These are phyloP conservation scores for Phytopythium aichiense DNA, from an alignment of 352 stramenopile genomes.

Conservation along the genomic window DNA sequence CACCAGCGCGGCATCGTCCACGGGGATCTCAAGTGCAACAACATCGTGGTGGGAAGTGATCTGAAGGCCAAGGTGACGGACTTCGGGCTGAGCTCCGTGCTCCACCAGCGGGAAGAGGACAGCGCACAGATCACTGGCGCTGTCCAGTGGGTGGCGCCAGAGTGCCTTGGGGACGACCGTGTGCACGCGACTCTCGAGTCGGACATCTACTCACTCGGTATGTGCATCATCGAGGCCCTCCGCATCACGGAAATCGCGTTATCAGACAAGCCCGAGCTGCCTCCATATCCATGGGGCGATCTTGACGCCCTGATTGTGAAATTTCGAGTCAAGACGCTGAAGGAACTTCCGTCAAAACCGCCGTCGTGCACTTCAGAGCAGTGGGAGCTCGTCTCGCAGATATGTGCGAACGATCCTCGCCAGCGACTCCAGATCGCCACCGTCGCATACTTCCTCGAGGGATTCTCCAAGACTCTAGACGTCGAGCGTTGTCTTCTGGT, in stretches of 20 bases:
- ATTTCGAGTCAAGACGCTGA: too few species aligned
- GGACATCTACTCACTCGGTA: background rate
- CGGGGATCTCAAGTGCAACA: constrained; percentile 5
- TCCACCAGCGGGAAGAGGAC: background rate
- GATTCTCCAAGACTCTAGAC: too few species aligned
- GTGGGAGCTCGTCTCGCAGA: too few species aligned
- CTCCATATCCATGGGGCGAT: background rate
- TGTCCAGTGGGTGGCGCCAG: constrained; percentile 20
- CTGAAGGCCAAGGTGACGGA: background rate
- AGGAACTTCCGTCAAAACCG: too few species aligned
- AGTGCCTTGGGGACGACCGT: constrained; percentile 14
- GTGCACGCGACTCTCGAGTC: constrained; percentile 10
- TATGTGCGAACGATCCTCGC: too few species aligned
- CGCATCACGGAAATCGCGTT: background rate
- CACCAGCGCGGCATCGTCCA: constrained; percentile 6
- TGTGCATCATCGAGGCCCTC: constrained; percentile 1
- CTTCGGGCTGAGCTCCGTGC: constrained; percentile 1
- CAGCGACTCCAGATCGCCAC: too few species aligned
- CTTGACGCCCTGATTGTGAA: background rate
- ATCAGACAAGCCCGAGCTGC: background rate
- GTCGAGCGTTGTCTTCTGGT: too few species aligned
- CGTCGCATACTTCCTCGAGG: too few species aligned
- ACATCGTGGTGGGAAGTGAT: constrained; percentile 3
- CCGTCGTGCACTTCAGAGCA: too few species aligned
- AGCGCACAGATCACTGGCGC: constrained; percentile 4